phyloP scores from a whole-genome alignment of 352 stramenopile species.

The Globisporangium spiculum region DNA sequence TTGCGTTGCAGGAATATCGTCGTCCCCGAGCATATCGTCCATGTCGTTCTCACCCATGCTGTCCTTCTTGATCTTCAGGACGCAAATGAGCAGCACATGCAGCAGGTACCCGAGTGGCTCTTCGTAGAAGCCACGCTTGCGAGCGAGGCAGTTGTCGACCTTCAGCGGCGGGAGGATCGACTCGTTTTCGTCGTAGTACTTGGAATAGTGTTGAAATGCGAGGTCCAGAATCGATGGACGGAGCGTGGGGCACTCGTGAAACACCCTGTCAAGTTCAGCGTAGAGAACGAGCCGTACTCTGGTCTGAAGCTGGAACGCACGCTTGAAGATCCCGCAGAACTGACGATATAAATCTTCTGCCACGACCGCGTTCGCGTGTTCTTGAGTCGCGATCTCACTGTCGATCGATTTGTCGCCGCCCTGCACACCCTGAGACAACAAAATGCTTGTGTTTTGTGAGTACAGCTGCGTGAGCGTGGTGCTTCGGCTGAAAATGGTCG shows the following conservation, averaged over 20 bases:
- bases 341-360: constrained; percentile 56
- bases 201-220: constrained; percentile 38
- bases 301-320: constrained; percentile 44
- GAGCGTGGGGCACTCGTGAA: constrained; percentile 41
- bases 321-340: constrained; percentile 54
- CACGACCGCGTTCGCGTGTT: constrained; percentile 35
- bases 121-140: constrained; percentile 32
- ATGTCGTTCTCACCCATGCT: constrained; percentile 10
- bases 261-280: constrained; percentile 38
- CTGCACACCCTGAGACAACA: constrained; percentile 31
- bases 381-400: constrained; percentile 34
- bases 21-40: constrained; percentile 33
- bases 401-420: constrained; percentile 6
- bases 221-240: constrained; percentile 41
- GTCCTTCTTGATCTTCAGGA: constrained; percentile 23
- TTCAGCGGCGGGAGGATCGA: constrained; percentile 44
- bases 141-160: constrained; percentile 34
- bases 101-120: constrained; percentile 42
- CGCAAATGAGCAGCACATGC: constrained; percentile 36
- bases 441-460: constrained; percentile 38
- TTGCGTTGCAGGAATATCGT: constrained; percentile 38
- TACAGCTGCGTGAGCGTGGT: constrained; percentile 47
- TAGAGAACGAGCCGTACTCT: constrained; percentile 47
- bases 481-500: constrained; percentile 34
- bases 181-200: constrained; percentile 51